These are phyloP conservation scores for Corchorus capsularis DNA, from an alignment of 345 rosid species.

Conservation along the genomic window DNA sequence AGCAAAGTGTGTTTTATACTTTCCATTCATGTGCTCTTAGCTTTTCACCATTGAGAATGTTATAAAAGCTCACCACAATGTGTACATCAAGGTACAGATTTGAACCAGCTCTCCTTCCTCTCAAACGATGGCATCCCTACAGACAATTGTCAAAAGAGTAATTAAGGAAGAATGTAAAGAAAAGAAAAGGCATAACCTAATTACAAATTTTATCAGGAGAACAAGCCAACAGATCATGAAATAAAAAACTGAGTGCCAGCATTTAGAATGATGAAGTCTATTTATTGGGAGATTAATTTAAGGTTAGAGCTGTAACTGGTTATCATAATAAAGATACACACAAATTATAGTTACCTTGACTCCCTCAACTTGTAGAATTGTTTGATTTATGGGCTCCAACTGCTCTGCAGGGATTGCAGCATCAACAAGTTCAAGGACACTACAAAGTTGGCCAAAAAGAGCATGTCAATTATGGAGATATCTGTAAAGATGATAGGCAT, in stretches of 20 bases:
- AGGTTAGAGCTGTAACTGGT: not conserved
- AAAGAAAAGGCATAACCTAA: not conserved
- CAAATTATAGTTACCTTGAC: conserved; percentile 52
- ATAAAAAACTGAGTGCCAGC: not conserved
- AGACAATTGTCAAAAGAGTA: conserved; percentile 12
- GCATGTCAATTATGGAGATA: conserved; percentile 24
- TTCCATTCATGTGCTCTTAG: not conserved
- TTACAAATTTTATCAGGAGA: not conserved
- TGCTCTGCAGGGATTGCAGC: conserved; percentile 81
- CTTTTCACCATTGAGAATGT: not conserved
- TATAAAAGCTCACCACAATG: conserved; percentile 63
- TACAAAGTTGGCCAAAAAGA: conserved; percentile 33
- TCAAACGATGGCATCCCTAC: conserved; percentile 92
- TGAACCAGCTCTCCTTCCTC: conserved; percentile 98
- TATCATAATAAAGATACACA: not conserved
- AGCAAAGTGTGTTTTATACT: not conserved
- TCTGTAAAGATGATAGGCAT: not conserved
- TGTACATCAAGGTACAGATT: conserved; percentile 86
- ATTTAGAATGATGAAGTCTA: not conserved
- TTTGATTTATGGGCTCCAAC: conserved; percentile 65
- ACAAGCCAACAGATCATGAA: not conserved
- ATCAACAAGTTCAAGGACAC: conserved; percentile 93
- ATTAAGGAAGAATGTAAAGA: conserved; percentile 5
- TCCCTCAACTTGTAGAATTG: conserved; percentile 78
- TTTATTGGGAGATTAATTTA: not conserved